A percentile compares a stretch with the other conserved stretches of the same genome.
phyloP scores from a whole-genome alignment of 106 monocot genomes.

The Dioscorea zingiberensis region DNA sequence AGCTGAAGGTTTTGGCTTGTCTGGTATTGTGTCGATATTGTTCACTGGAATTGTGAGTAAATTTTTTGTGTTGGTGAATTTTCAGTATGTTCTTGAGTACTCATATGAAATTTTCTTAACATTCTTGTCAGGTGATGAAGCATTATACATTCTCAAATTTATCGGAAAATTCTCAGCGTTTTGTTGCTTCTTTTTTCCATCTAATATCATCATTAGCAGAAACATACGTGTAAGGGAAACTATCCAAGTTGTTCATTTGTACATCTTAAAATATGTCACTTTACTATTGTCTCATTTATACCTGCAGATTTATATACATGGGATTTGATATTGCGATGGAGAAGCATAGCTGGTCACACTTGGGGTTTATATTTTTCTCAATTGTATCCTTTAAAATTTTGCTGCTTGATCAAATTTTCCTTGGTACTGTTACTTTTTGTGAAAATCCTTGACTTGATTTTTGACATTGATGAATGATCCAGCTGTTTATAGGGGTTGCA shows the following conservation, averaged over 20 bases:
- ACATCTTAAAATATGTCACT: not conserved
- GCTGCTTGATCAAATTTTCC: not conserved
- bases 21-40: constrained; percentile 97
- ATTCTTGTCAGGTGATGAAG: constrained; percentile 78
- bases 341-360: constrained; percentile 98
- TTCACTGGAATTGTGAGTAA: constrained; percentile 96
- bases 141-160: constrained; percentile 93
- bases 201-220: constrained; percentile 95
- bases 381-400: constrained; percentile 81
- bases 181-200: constrained; percentile 86
- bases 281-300: not conserved
- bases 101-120: too few species aligned
- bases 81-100: too few species aligned
- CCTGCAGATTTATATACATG: constrained; percentile 96
- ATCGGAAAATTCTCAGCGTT: constrained; percentile 84
- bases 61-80: not conserved
- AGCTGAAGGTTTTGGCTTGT: constrained; percentile 88
- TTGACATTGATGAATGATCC: constrained; percentile 11
- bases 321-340: constrained; percentile 98
- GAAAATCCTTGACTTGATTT: constrained; percentile 41
- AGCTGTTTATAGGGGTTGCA: constrained; percentile 94
- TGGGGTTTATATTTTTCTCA: constrained; percentile 95
- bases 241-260: not conserved
- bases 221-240: constrained; percentile 87
- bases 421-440: constrained; percentile 3